Base-by-base conservation (phyloP, 2,329 filamentous ascomycete species). In the Sclerotinia sclerotiorum region DNA sequence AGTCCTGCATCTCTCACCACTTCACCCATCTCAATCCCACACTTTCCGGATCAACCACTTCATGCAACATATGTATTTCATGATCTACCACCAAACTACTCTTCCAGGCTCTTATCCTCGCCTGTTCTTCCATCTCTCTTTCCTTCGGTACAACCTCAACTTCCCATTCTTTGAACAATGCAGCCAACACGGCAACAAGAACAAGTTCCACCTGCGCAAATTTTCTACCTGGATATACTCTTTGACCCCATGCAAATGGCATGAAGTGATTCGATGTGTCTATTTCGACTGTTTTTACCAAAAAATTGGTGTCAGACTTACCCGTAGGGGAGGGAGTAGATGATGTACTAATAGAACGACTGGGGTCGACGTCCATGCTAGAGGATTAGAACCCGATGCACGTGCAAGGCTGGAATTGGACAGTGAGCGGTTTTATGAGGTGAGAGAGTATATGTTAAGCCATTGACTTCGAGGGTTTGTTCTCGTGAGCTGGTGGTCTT, bases 1-100 rank as follows among this genome's bases (percentile, higher is more conserved):
- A 39, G 13, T 39, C 13, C 39, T 11, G 39, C 8, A 39, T 39
- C 39, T 11, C 11, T n/a, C 19, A 24, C 21, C n/a, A 60, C 29
- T 8, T 62, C 32, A 21, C 17, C 65, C 55, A 67, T 52, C 32
- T 52, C 46, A 52, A 29, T 8, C 55, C 55, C 11, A 62, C 56
- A 24, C 55, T 67, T 55, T 67, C 32, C 2, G 44, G n/a, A 1
- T 56, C 21, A 13, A 27, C 6, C 48, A 49, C 63, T 61, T 55
- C 57, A 68, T 63, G 65, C 21, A 63, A 46, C 57, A 68, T 68
- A 48, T 60, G 32, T 4, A 49, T 11, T 8, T 64, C 35, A 13
- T 68, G 49, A 32, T 55, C 66, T 13, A 56, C 49, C 21, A 55
- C 66, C 49, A 55, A 42, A 49, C 57, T 55, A 17, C 19, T 39